These are phyloP conservation scores for Coemansia sp. DNA, from an alignment of 192 early-diverging fungal genomes.

Conservation along the genomic window DNA sequence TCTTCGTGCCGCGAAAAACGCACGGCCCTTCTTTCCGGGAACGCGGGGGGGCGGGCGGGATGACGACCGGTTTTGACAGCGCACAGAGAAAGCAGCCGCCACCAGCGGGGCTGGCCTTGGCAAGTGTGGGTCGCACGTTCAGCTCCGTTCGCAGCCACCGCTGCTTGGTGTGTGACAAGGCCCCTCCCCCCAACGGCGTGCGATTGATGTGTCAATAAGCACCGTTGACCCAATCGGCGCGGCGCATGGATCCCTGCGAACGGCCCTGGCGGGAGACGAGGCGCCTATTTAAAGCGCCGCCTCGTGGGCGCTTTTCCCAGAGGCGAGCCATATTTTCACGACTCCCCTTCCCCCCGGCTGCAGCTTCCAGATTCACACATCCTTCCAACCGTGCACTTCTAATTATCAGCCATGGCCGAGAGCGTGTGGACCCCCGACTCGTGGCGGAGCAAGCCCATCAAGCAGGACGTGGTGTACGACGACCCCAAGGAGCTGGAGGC, in stretches of 20 bases:
- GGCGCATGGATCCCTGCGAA: not conserved
- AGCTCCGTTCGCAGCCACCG: not conserved
- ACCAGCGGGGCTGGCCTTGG: too few relatives aligned
- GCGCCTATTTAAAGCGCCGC: not conserved
- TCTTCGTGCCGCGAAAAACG: too few relatives aligned
- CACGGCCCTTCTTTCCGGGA: too few relatives aligned
- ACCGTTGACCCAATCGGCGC: conserved; percentile 1
- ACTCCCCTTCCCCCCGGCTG: not conserved
- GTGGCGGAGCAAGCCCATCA: conserved; percentile 72
- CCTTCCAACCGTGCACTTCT: not conserved
- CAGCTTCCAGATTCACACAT: not conserved
- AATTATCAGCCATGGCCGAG: not conserved
- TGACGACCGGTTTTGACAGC: too few relatives aligned
- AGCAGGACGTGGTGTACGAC: conserved; percentile 87
- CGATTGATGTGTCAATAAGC: not conserved
- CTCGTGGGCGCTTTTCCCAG: too few relatives aligned
- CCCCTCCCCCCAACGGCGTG: not conserved
- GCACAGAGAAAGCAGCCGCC: too few relatives aligned
- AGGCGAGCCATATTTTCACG: too few relatives aligned
- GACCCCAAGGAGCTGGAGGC: conserved; percentile 62
- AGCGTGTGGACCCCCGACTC: conserved; percentile 62
- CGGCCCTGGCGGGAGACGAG: too few relatives aligned
- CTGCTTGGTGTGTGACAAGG: not conserved
- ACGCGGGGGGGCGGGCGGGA: too few relatives aligned
- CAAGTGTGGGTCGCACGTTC: too few relatives aligned